Conservation (phyloP, 768 basidiomycete species). For the Rhizopogon vulgaris region DNA sequence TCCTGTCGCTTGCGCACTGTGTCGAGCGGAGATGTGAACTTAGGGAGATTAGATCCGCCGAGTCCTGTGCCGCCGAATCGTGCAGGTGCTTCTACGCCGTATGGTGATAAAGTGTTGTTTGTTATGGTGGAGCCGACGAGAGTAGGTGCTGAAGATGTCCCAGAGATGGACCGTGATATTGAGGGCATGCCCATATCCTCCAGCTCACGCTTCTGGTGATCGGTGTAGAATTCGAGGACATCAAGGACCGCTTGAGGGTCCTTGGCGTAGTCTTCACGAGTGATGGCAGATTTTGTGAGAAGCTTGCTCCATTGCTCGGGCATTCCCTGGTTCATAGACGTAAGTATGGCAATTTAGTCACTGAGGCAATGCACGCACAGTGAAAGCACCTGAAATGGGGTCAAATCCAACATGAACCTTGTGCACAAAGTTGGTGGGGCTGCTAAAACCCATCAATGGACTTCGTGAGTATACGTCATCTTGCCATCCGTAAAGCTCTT, state of each 20-base stretch:
- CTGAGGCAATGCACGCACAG: conserved; percentile 44
- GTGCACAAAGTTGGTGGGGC: conserved; percentile 97
- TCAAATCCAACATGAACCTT: conserved; percentile 98
- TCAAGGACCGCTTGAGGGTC: conserved; percentile 97
- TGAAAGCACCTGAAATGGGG: conserved; percentile 89
- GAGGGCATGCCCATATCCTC: conserved; percentile 47
- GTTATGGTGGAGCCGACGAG: conserved; percentile 29
- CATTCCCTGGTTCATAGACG: conserved; percentile 56
- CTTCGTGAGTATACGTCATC: conserved; percentile 93
- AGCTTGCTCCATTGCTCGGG: conserved; percentile 97
- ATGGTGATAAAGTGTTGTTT: conserved; percentile 25
- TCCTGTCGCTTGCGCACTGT: conserved; percentile 40
- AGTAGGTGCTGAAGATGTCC: conserved; percentile 14
- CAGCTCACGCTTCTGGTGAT: conserved; percentile 92
- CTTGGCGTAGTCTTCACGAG: conserved; percentile 94
- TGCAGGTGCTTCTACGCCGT: conserved; percentile 45
- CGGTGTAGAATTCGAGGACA: conserved; percentile 97
- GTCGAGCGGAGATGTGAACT: conserved; percentile 33
- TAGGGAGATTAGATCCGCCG: conserved; percentile 54
- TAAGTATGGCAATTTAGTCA: not conserved
- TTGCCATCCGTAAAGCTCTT: conserved; percentile 97
- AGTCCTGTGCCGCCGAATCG: conserved; percentile 93
- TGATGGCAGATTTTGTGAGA: conserved; percentile 96
- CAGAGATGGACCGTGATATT: conserved; percentile 16
- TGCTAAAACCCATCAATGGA: conserved; percentile 88